Percentiles rank a stretch among this genome's conserved stretches.
phyloP scores from a whole-genome alignment of 805 yeast species.

The Yamadazyma endophytica region DNA sequence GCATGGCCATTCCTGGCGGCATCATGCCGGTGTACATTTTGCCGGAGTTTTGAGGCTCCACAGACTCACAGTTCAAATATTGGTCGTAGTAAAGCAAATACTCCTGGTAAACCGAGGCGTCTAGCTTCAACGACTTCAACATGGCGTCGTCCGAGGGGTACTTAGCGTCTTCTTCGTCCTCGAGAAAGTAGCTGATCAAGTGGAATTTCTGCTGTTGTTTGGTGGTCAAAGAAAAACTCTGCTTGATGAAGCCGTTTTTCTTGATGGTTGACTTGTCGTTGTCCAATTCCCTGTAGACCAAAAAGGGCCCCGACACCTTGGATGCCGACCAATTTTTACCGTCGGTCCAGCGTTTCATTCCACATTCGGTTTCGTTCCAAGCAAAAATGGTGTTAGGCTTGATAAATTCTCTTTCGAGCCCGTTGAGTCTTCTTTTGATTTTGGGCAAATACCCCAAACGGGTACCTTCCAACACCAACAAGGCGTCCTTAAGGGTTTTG shows the following conservation, averaged over 20 bases:
- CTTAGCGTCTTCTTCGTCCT: constrained; percentile 4
- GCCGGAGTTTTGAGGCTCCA: too few relatives aligned
- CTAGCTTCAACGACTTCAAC: constrained; percentile 17
- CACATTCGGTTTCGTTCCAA: constrained; percentile 70
- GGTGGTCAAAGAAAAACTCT: constrained; percentile 56
- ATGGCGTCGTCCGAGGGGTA: constrained; percentile 23
- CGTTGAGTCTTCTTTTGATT: constrained; percentile 55
- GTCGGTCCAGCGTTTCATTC: constrained; percentile 77
- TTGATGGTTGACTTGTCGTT: constrained; percentile 21
- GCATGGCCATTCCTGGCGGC: background rate
- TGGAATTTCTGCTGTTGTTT: constrained; percentile 53
- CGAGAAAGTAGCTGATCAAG: constrained; percentile 49
- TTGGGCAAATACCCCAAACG: constrained; percentile 52
- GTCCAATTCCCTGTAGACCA: constrained; percentile 54
- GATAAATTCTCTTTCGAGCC: constrained; percentile 53
- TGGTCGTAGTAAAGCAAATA: constrained; percentile 15
- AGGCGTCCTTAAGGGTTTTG: constrained; percentile 56
- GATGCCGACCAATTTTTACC: constrained; percentile 73
- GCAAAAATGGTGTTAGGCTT: constrained; percentile 59
- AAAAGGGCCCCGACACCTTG: constrained; percentile 59
- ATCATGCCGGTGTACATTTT: background rate
- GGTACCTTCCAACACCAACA: constrained; percentile 63
- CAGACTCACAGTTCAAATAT: constrained; percentile 5
- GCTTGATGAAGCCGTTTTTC: constrained; percentile 57
- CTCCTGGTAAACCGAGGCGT: constrained; percentile 19